Evolutionary conservation across 768 basidiomycete genomes (phyloP).

Genomic region (Tylopilus felleus): DNA sequence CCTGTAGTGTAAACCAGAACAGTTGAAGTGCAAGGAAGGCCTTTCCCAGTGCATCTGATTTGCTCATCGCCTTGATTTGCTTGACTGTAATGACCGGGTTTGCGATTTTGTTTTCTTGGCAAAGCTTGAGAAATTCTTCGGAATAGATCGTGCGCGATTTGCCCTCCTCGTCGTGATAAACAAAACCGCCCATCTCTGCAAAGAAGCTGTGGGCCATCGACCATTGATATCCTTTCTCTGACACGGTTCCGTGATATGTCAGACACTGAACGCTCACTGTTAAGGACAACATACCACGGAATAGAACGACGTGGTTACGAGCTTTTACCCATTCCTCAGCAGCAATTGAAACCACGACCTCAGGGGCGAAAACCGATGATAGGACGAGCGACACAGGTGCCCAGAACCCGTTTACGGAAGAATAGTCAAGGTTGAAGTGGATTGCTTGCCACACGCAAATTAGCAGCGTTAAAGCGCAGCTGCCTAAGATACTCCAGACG

Average conservation of each 20-base stretch:
- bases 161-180: not conserved
- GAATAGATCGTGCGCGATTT: not conserved
- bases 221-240: no score
- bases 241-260: not conserved
- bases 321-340: no score
- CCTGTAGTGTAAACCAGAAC: not conserved
- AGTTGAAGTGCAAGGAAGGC: not conserved
- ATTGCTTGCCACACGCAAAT: not conserved
- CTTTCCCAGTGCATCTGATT: not conserved
- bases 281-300: no score
- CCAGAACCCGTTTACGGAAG: no score
- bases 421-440: not conserved
- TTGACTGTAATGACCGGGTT: not conserved
- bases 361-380: no score
- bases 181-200: slow-evolving; percentile 1
- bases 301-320: no score
- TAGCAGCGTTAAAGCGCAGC: not conserved
- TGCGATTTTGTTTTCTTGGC: not conserved
- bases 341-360: no score
- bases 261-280: no score
- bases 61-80: slow-evolving; percentile 1
- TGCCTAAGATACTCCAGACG: not conserved
- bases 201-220: not conserved
- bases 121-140: not conserved
- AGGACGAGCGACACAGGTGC: no score